Conservation (phyloP, 1,139 yeast genomes). For the Lodderomyces metapsilosis region DNA sequence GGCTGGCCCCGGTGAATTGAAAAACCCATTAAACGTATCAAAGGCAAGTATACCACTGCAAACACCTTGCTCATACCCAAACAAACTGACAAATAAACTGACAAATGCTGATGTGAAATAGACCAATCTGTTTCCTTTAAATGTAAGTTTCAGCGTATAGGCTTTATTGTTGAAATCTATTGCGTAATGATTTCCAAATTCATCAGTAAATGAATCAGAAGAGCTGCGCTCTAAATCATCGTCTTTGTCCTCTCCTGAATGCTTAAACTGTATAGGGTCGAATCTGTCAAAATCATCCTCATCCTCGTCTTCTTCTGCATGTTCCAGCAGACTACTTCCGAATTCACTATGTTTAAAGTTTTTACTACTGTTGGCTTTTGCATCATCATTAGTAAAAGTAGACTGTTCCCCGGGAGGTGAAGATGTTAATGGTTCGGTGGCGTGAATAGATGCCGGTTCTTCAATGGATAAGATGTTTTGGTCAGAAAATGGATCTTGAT, state of each 20-base stretch:
- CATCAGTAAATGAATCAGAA: conserved; percentile 19
- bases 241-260: conserved; percentile 5
- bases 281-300: conserved; percentile 7
- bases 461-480: conserved; percentile 3
- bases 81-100: conserved; percentile 77
- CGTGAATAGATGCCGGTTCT: conserved; percentile 4
- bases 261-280: conserved; percentile 10
- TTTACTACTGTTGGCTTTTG: neutral
- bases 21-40: conserved; percentile 43
- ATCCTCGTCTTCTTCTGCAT: neutral
- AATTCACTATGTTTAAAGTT: conserved; percentile 1
- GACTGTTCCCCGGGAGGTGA: neutral
- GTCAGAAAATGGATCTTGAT: conserved; percentile 5
- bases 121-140: conserved; percentile 46
- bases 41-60: conserved; percentile 71
- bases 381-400: neutral
- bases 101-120: conserved; percentile 83
- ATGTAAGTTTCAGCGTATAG: conserved; percentile 32
- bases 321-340: conserved; percentile 2
- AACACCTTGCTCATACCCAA: conserved; percentile 92
- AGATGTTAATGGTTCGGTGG: neutral
- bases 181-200: conserved; percentile 39
- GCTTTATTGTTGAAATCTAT: conserved; percentile 37
- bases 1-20: conserved; percentile 44
- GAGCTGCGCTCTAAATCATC: conserved; percentile 3